Evolutionary conservation across 163 green algal genomes (phyloP), one percentile per base, ranked within the genome.

Genomic region (Volvox carteri): DNA sequence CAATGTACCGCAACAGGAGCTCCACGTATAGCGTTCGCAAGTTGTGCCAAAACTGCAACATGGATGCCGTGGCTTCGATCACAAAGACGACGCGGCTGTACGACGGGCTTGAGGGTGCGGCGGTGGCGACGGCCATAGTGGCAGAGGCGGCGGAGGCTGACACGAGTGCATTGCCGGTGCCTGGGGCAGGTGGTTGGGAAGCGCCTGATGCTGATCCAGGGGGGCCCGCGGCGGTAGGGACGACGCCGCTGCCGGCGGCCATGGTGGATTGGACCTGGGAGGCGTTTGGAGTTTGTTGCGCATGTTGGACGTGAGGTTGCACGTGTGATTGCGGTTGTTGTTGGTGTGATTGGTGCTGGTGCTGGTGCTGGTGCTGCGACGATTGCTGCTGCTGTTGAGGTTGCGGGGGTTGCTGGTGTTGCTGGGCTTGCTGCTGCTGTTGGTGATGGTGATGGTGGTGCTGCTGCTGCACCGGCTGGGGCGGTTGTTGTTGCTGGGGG

Each of bases 1-100:
- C 86, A 46, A 90, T 86, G 48, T 87, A 46, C 1, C 77, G 46
- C 16, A 90, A 65, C 25, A 90, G 77, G 60, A 67, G 77, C 86
- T 90, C 86, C 7, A 90, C 65, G 37, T 84, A 90, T 19, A 84
- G 41, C 5, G 77, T 50, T 0, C 86, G 75, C 33, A 86, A 23
- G 48, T 84, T 84, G 76, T 79, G 76, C 77, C 65, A 87, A 18
- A 70, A 83, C 23, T 74, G 65, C 4, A 39, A 14, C 86, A 87
- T 90, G 6, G 77, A 72, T 5, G 78, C 86, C 0, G 86, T 90
- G 28, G 30, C 67, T 65, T 90, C 86, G 2, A 90, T 80, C 28
- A 90, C 23, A 6, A 90, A 80, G 6, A 86, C 76, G 23, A 90
- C 84, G 1, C 84, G 84, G 41, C 54, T 78, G 72, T 21, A 84